Conservation (phyloP, 495 filamentous ascomycete genomes). For the Barbatosphaeria neglecta region DNA sequence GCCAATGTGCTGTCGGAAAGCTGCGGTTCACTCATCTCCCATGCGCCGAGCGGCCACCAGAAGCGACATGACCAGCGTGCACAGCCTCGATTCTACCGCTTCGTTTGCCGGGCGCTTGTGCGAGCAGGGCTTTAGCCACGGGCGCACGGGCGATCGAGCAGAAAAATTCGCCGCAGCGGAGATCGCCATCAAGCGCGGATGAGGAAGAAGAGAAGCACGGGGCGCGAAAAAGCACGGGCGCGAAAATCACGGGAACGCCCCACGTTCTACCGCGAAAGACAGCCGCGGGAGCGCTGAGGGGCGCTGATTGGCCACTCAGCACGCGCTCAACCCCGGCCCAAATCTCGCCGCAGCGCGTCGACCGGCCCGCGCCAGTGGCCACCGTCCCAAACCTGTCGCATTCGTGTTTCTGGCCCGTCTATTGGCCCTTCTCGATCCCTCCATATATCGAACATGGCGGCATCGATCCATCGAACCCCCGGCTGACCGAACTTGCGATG, state of each 20-base stretch:
- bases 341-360: not conserved
- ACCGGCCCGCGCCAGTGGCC: not conserved
- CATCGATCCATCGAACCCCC: no score
- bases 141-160: no score
- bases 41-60: not conserved
- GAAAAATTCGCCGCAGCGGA: not conserved
- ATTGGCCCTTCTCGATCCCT: no score
- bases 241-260: slow-evolving; percentile 1
- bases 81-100: not conserved
- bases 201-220: no score
- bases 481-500: no score
- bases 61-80: not conserved
- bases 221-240: not conserved
- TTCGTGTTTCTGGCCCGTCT: no score
- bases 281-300: no score
- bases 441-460: no score
- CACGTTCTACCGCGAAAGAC: not conserved
- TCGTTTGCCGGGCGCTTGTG: not conserved
- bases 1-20: not conserved
- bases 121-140: not conserved
- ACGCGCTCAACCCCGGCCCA: slow-evolving; percentile 6
- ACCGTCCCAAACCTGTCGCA: no score
- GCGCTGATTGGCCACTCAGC: slow-evolving; percentile 6
- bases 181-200: no score
- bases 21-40: not conserved